Percentiles rank a stretch among this genome's conserved stretches.
phyloP scores from a whole-genome alignment of 78 protist species.

The Parvularia atlantis region DNA sequence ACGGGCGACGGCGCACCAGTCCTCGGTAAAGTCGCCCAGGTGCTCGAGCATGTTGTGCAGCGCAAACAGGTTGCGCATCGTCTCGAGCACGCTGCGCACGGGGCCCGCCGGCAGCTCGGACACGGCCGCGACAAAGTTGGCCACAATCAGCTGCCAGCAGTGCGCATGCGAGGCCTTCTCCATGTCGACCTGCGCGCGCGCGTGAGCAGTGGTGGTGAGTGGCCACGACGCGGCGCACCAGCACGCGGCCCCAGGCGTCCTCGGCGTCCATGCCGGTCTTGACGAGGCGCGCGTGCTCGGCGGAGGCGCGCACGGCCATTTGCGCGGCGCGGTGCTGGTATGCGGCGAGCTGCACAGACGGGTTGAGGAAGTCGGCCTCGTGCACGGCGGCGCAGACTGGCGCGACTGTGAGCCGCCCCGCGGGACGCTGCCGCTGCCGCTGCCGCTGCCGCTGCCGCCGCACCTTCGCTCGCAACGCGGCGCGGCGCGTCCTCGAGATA shows the following conservation, averaged over 20 bases:
- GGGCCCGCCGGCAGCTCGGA: background rate
- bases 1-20: background rate
- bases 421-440: too few relatives aligned
- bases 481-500: too few relatives aligned
- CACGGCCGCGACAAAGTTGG: conserved; percentile 1
- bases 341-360: background rate
- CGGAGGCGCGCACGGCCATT: background rate
- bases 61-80: background rate
- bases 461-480: too few relatives aligned
- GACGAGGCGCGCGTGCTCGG: background rate
- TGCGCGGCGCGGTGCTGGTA: background rate
- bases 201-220: too few relatives aligned
- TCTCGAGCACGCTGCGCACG: background rate
- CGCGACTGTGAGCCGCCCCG: too few relatives aligned
- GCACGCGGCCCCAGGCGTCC: background rate
- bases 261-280: background rate
- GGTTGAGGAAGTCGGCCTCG: background rate
- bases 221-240: background rate
- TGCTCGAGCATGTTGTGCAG: background rate
- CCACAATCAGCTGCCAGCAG: background rate
- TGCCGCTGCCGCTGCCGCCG: too few relatives aligned
- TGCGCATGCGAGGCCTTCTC: conserved; percentile 1
- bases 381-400: background rate
- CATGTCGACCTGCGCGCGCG: too few relatives aligned
- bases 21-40: background rate